Conservation (phyloP, 352 stramenopile genomes). For the Pythium rishiriense region DNA sequence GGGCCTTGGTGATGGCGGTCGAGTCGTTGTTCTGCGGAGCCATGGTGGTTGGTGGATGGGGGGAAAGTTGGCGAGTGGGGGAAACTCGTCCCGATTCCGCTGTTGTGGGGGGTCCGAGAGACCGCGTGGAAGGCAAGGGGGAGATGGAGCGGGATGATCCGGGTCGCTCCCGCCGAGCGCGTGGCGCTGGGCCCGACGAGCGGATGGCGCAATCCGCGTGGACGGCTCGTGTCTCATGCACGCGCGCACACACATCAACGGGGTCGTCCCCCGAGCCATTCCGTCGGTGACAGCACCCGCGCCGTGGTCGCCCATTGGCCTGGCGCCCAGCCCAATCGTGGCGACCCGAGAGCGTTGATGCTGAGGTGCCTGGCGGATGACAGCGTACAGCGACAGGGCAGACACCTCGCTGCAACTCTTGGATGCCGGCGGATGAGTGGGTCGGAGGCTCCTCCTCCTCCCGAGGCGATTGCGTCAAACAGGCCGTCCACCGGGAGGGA, state of each 20-base stretch:
- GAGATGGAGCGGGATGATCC: background rate
- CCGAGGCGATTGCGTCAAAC: background rate
- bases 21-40: conserved; percentile 10
- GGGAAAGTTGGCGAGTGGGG: conserved; percentile 1
- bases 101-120: background rate
- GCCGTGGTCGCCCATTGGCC: background rate
- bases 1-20: background rate
- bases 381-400: background rate
- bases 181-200: background rate
- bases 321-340: background rate
- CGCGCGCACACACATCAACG: background rate
- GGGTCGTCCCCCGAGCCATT: background rate
- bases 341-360: background rate
- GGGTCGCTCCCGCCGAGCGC: background rate
- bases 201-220: background rate
- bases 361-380: background rate
- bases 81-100: background rate
- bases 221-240: background rate
- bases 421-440: too few relatives aligned
- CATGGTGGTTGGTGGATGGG: conserved; percentile 11
- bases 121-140: background rate
- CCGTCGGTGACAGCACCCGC: background rate
- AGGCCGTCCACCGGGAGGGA: background rate
- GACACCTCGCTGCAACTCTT: background rate
- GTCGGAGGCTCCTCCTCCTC: background rate